phyloP scores from a whole-genome alignment of 768 basidiomycete genomes.

The Paxillus ammoniavirescens region DNA sequence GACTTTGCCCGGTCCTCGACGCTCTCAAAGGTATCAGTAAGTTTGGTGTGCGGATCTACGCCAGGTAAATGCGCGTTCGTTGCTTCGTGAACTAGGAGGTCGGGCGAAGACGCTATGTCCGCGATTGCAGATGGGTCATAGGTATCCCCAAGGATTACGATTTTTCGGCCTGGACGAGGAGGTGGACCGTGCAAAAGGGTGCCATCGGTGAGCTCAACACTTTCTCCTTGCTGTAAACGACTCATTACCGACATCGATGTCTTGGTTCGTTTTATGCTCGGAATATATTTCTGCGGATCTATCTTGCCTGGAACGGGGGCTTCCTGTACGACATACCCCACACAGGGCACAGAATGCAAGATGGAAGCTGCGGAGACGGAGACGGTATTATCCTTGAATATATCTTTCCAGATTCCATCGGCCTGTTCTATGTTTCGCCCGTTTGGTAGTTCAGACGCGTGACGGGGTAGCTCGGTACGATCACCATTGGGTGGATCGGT shows the following conservation, averaged over 20 bases:
- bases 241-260: conserved; percentile 68
- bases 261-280: conserved; percentile 66
- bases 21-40: conserved; percentile 55
- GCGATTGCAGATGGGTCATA: conserved; percentile 71
- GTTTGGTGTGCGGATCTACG: conserved; percentile 58
- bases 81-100: conserved; percentile 83
- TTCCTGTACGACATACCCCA: conserved; percentile 77
- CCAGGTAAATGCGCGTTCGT: conserved; percentile 82
- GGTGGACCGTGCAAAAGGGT: conserved; percentile 67
- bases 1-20: conserved; percentile 65
- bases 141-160: conserved; percentile 85
- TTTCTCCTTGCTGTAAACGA: conserved; percentile 62
- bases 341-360: conserved; percentile 73
- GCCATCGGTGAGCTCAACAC: conserved; percentile 65
- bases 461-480: conserved; percentile 44
- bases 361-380: conserved; percentile 79
- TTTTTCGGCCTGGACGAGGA: conserved; percentile 65
- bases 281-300: conserved; percentile 62
- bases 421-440: conserved; percentile 64
- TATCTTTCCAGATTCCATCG: conserved; percentile 63
- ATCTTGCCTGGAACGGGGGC: conserved; percentile 75
- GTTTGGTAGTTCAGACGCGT: conserved; percentile 50
- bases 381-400: conserved; percentile 55
- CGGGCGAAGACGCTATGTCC: conserved; percentile 59
- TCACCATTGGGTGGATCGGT: conserved; percentile 57